Conservation (phyloP, 306 rosid species). For the Castanea crenata region DNA sequence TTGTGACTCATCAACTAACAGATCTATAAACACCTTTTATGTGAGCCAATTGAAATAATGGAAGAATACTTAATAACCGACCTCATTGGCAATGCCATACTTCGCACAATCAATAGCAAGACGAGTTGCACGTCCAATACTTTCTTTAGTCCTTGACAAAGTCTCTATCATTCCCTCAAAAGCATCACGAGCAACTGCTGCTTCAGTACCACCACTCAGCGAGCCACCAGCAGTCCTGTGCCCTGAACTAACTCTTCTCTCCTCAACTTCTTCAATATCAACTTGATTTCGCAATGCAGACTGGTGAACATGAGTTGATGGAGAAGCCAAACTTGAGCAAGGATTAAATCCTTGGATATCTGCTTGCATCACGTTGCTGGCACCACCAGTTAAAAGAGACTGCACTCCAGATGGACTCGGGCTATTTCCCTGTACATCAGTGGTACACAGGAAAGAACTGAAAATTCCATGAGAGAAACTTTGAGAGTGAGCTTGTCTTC, state of each 20-base stretch:
- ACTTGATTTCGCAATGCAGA: conserved; percentile 50
- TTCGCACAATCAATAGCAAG: conserved; percentile 99
- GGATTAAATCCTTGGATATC: conserved; percentile 63
- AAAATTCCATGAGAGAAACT: conserved; percentile 44
- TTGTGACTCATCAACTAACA: neutral
- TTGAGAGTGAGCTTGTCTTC: conserved; percentile 71
- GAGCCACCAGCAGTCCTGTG: conserved; percentile 70
- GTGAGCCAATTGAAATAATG: neutral
- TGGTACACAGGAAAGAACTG: conserved; percentile 23
- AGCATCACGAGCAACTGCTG: conserved; percentile 98
- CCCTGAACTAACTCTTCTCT: conserved; percentile 67
- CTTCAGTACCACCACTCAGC: conserved; percentile 96
- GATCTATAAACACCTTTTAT: neutral
- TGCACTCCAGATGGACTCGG: conserved; percentile 75
- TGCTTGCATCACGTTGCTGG: conserved; percentile 39
- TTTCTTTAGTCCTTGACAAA: conserved; percentile 96
- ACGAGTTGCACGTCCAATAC: conserved; percentile 99
- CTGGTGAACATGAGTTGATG: conserved; percentile 51
- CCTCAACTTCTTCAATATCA: conserved; percentile 75
- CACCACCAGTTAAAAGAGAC: conserved; percentile 45
- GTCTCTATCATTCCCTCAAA: conserved; percentile 99
- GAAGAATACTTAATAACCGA: conserved; percentile 26
- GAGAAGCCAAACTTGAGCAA: conserved; percentile 50
- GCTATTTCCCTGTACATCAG: conserved; percentile 54
- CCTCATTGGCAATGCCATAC: conserved; percentile 98